Percentiles rank a stretch among this genome's conserved stretches.
These are phyloP conservation scores for Anthracocystis walkeri DNA, from an alignment of 1,284 basidiomycete species.

Conservation along the genomic window DNA sequence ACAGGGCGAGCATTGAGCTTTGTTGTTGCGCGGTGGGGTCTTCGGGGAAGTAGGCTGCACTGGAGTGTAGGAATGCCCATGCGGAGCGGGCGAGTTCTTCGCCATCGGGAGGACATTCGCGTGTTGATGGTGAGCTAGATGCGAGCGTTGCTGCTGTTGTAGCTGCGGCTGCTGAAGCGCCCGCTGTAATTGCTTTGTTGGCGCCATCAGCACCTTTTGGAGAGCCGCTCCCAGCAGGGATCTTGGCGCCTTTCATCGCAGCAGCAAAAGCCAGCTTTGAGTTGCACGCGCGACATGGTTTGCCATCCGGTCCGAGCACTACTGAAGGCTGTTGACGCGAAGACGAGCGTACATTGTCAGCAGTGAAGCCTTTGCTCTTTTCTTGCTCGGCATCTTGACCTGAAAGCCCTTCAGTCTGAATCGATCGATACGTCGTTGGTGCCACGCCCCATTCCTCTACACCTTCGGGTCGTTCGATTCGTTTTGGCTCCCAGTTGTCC, in stretches of 20 bases:
- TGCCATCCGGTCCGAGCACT: slow-evolving; percentile 66
- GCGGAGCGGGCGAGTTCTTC: slow-evolving; percentile 64
- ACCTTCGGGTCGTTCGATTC: slow-evolving; percentile 83
- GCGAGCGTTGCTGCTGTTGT: slow-evolving; percentile 14
- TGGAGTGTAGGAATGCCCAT: slow-evolving; percentile 65
- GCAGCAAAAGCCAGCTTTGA: slow-evolving; percentile 63
- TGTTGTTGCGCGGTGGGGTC: slow-evolving; percentile 55
- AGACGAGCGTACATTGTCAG: slow-evolving; percentile 19
- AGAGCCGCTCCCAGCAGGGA: not conserved
- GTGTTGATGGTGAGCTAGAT: slow-evolving; percentile 9
- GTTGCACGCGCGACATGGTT: slow-evolving; percentile 68
- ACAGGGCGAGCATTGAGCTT: slow-evolving; percentile 54
- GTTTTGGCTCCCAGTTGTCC: slow-evolving; percentile 89
- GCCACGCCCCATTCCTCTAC: slow-evolving; percentile 88
- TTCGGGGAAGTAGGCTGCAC: slow-evolving; percentile 66
- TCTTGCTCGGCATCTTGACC: slow-evolving; percentile 22
- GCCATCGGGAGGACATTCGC: slow-evolving; percentile 62
- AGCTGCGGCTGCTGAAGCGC: slow-evolving; percentile 8
- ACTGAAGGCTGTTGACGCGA: slow-evolving; percentile 34
- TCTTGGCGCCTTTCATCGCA: slow-evolving; percentile 56
- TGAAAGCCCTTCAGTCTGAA: slow-evolving; percentile 70
- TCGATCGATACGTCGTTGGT: slow-evolving; percentile 62
- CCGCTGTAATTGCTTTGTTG: slow-evolving; percentile 1
- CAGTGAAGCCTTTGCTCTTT: slow-evolving; percentile 25
- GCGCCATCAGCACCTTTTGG: slow-evolving; percentile 2